Conservation (phyloP, 352 stramenopile genomes). For the Salisapilia sapeloensis region DNA sequence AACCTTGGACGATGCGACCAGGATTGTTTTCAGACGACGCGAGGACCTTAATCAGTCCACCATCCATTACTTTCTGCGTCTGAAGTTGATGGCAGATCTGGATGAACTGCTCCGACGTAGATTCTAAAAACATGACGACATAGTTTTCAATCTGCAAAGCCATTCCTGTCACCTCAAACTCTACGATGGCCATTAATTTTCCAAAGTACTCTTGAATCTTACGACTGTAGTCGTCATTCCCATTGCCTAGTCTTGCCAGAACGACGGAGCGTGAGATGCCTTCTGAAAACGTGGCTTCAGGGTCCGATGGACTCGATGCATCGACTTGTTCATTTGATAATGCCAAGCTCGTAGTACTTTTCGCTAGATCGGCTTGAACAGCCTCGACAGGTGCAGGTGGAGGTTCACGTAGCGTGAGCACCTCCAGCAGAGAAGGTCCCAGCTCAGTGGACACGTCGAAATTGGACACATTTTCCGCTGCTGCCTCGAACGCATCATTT, state of each 20-base stretch:
- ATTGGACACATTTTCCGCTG: too few relatives aligned
- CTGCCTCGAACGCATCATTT: too few relatives aligned
- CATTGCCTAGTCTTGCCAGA: constrained; percentile 16
- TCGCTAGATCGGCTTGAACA: too few relatives aligned
- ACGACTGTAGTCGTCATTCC: constrained; percentile 22
- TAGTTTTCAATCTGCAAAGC: constrained; percentile 32
- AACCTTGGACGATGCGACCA: constrained; percentile 23
- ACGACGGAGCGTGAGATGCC: constrained; percentile 25
- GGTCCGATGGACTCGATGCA: constrained; percentile 1
- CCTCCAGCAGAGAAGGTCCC: constrained; percentile 27
- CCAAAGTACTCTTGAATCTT: constrained; percentile 51
- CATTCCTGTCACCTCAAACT: constrained; percentile 36
- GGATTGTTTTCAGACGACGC: constrained; percentile 42
- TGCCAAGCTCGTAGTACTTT: too few relatives aligned
- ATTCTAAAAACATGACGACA: constrained; percentile 41
- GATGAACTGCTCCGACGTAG: constrained; percentile 34
- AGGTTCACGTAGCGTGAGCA: constrained; percentile 20
- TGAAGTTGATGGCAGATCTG: constrained; percentile 16
- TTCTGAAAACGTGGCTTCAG: constrained; percentile 16
- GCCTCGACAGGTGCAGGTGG: constrained; percentile 13
- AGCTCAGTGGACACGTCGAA: too few relatives aligned
- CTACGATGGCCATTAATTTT: constrained; percentile 26
- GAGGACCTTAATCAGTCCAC: constrained; percentile 22
- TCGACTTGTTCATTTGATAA: too few relatives aligned
- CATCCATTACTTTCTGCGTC: constrained; percentile 18